Evolutionary conservation across 257 asterid genomes (phyloP).

Genomic region (Apocynum venetum): DNA sequence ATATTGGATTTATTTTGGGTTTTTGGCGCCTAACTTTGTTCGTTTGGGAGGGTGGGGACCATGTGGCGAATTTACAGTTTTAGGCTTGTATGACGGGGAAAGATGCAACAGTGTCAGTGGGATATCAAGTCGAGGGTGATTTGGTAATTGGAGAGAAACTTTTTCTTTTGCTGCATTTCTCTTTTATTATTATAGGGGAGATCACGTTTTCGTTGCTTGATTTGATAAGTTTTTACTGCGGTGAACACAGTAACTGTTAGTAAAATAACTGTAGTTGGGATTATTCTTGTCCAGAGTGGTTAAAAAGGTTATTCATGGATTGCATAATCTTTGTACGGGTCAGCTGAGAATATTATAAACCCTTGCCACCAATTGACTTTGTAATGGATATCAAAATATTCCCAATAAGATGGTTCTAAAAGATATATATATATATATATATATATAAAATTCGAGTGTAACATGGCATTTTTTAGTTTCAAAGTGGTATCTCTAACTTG

Average conservation of each 20-base stretch:
- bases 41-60: not conserved
- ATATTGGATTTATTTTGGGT: not conserved
- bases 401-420: no score
- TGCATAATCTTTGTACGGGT: no score
- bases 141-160: not conserved
- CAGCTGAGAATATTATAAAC: no score
- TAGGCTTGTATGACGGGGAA: not conserved
- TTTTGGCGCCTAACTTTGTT: constrained; percentile 8
- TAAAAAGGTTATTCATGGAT: no score
- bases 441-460: no score
- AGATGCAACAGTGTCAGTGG: not conserved
- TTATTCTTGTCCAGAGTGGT: no score
- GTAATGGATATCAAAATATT: no score
- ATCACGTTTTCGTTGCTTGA: constrained; percentile 6
- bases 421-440: no score
- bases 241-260: not conserved
- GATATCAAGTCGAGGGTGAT: not conserved
- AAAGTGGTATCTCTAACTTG: no score
- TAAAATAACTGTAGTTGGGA: no score
- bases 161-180: not conserved
- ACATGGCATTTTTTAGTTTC: no score
- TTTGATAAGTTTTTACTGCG: not conserved
- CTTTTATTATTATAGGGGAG: not conserved
- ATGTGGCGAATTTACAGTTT: not conserved
- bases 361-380: no score